phyloP scores from a whole-genome alignment of 345 rosid genomes.

The Acer campestre region DNA sequence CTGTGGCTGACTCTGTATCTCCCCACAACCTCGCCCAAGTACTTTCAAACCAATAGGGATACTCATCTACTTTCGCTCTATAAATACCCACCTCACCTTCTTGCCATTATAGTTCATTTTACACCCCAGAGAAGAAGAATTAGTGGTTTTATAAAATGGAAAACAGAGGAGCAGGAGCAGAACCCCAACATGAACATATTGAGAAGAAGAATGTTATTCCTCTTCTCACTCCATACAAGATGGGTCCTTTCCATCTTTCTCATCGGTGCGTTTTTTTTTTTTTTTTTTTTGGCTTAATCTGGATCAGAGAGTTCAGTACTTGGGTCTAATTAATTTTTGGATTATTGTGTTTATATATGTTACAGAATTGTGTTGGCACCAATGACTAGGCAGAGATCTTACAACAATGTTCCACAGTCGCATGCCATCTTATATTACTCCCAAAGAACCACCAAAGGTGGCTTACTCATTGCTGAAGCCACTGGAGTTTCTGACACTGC shows the following conservation, averaged over 20 bases:
- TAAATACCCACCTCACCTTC: too few relatives aligned
- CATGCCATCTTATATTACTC: constrained; percentile 73
- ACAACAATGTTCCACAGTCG: constrained; percentile 63
- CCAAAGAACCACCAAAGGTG: constrained; percentile 66
- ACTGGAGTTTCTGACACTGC: constrained; percentile 72
- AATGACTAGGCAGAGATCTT: neutral
- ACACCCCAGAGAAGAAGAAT: too few relatives aligned
- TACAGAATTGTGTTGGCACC: too few relatives aligned
- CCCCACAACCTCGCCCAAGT: too few relatives aligned
- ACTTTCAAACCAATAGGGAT: too few relatives aligned
- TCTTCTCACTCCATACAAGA: constrained; percentile 7
- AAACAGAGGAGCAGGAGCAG: too few relatives aligned
- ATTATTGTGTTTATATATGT: neutral
- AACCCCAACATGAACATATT: neutral
- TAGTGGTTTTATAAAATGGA: too few relatives aligned
- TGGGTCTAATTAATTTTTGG: neutral
- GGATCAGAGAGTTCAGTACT: neutral
- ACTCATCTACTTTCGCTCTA: too few relatives aligned
- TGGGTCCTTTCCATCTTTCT: neutral
- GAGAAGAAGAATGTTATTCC: constrained; percentile 4
- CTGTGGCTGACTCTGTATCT: too few relatives aligned
- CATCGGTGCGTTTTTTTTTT: neutral
- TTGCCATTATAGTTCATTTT: too few relatives aligned
- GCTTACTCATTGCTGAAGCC: constrained; percentile 64
- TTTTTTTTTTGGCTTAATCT: too few relatives aligned